Base-by-base conservation (phyloP, 768 basidiomycete species). In the Sarcomyxa edulis region DNA sequence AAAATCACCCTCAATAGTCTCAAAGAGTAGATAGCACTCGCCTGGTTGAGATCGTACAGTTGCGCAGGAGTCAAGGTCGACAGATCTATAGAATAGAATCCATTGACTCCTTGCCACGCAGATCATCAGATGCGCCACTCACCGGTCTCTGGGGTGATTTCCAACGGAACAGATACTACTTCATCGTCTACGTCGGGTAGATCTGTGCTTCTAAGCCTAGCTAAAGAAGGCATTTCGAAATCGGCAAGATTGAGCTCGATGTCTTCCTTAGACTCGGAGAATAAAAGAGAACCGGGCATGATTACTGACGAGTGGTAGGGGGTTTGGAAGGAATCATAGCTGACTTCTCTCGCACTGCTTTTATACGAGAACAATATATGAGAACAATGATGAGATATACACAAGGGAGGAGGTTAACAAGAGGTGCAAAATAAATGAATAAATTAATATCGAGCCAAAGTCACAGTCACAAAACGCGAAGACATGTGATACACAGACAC, bases 61-160 rank as follows among this genome's bases (percentile, higher is more conserved):
- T 54, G 15, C 28, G 39, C 29, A 3, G 44, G 43, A 7, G 46
- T 45, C 4, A 48, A 34, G 24, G 41, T 18, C 18, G 32, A 8
- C 9, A 10, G 32, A 33, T 18, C 9, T 10, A 8, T 55, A 35
- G 60, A 52, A 22, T n/a, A n/a, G n/a, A 63, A 60, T 20, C 66
- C 68, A 12, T 72, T 57, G 2, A 70, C 48, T n/a, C 64, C 43
- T 16, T 48, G 62, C 70, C 9, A 8, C 9, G 15, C 8, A 16
- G 8, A 11, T 16, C 8, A 8, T 10, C 32, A 18, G 8, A 10
- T 8, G 32, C 8, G 9, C 8, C 32, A 33, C 32, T 33, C 16
- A 33, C 32, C 32, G 9, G 16, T 10, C 8, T 18, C 32, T 16
- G 8, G 8, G 10, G 16, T 18, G 8, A 18, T 16, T 11, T 8